These are phyloP conservation scores for Silybum marianum DNA, from an alignment of 129 eudicot species.

Conservation along the genomic window DNA sequence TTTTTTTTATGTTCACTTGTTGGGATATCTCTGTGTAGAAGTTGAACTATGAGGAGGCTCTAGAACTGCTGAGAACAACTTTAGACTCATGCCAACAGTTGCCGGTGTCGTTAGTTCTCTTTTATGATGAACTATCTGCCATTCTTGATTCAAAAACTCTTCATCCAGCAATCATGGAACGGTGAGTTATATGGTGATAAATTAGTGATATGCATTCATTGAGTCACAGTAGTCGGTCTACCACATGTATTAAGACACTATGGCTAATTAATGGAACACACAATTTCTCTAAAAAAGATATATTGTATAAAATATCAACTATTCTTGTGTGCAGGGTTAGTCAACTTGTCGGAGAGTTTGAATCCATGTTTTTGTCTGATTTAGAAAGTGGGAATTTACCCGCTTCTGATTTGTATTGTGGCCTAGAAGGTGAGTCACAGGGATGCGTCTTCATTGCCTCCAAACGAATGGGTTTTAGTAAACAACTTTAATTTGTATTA, in stretches of 20 bases:
- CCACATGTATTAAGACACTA: neutral
- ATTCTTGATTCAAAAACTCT: conserved; percentile 52
- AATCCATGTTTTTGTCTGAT: conserved; percentile 66
- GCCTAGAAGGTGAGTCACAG: conserved; percentile 60
- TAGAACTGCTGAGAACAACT: conserved; percentile 66
- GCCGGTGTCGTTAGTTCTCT: conserved; percentile 60
- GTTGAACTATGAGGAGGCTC: conserved; percentile 69
- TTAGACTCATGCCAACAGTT: conserved; percentile 77
- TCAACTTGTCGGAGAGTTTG: conserved; percentile 79
- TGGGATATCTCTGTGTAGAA: conserved; percentile 47
- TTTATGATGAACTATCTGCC: conserved; percentile 70
- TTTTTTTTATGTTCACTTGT: conserved; percentile 12
- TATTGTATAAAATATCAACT: neutral
- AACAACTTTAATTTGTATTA: conserved; percentile 4
- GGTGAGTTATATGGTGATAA: conserved; percentile 49
- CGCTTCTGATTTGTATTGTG: conserved; percentile 50
- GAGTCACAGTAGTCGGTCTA: neutral
- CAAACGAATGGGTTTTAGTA: neutral
- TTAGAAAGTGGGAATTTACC: conserved; percentile 55
- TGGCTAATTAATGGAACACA: conserved; percentile 3
- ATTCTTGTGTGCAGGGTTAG: conserved; percentile 54
- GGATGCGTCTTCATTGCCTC: conserved; percentile 7
- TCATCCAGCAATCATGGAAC: conserved; percentile 69
- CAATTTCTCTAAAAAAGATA: conserved; percentile 1
- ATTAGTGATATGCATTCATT: conserved; percentile 7